A percentile compares a stretch with the other conserved stretches of the same genome.
Conservation (phyloP, 2,329 filamentous ascomycete genomes). For the Talaromyces sp. region DNA sequence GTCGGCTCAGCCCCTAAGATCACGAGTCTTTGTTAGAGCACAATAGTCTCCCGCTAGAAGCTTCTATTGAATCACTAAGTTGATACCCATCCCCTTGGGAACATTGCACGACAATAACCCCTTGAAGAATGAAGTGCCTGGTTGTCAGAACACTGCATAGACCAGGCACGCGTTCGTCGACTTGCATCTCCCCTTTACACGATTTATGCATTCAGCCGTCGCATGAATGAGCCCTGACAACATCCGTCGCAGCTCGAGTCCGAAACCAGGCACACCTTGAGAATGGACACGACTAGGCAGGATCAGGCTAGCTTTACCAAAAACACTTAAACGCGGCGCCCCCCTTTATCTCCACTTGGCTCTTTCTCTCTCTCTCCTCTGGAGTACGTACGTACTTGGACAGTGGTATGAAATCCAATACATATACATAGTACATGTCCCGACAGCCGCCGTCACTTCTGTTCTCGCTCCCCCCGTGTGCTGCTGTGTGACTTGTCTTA, state of each 20-base stretch:
- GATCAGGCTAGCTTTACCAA: background rate
- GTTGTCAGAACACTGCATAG: too few species aligned
- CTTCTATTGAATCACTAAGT: background rate
- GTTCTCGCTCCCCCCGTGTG: background rate
- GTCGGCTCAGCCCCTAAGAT: conserved; percentile 3
- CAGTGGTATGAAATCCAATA: background rate
- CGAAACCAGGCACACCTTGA: conserved; percentile 8
- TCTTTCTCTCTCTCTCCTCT: conserved; percentile 5
- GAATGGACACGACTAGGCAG: background rate
- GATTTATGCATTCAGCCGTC: too few species aligned
- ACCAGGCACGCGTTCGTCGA: background rate
- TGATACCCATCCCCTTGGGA: too few species aligned
- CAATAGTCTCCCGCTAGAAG: conserved; percentile 5
- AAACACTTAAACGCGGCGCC: background rate
- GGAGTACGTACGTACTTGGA: too few species aligned
- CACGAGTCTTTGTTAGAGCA: background rate
- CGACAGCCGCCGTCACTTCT: background rate
- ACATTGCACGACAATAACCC: too few species aligned
- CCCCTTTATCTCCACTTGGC: conserved; percentile 1
- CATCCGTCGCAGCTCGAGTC: background rate
- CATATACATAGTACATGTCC: conserved; percentile 1
- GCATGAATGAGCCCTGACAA: background rate
- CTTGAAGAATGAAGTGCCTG: background rate
- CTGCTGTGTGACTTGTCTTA: background rate
- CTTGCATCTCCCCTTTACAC: too few species aligned